Percentiles rank a stretch among this genome's conserved stretches.
Conservation (phyloP, 192 early-diverging fungal species). For the Podila clonocystis region DNA sequence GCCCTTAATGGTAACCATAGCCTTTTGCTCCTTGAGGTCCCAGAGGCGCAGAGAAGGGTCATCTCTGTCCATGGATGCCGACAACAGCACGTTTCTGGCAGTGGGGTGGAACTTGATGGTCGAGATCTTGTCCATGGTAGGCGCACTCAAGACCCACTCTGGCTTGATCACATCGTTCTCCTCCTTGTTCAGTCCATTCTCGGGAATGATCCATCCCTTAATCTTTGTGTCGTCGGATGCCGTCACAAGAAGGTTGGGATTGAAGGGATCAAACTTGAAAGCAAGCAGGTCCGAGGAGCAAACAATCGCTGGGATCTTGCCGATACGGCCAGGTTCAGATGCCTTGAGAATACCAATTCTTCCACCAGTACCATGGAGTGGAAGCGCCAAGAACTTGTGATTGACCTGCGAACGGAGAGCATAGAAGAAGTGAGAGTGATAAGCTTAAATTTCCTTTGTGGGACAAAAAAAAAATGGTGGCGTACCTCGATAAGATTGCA, state of each 20-base stretch:
- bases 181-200: slow-evolving; percentile 64
- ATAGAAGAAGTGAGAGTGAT: no score
- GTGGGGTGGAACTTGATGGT: slow-evolving; percentile 68
- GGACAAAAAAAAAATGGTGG: slow-evolving; percentile 1
- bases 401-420: slow-evolving; percentile 50
- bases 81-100: slow-evolving; percentile 64
- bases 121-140: slow-evolving; percentile 61
- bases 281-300: slow-evolving; percentile 70
- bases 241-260: slow-evolving; percentile 63
- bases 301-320: slow-evolving; percentile 66
- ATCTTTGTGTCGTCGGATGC: slow-evolving; percentile 73
- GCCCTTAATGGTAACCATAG: slow-evolving; percentile 38
- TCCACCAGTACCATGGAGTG: slow-evolving; percentile 82
- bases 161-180: slow-evolving; percentile 52
- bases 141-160: slow-evolving; percentile 29
- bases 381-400: slow-evolving; percentile 72
- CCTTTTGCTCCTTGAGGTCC: slow-evolving; percentile 59
- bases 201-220: slow-evolving; percentile 64
- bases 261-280: slow-evolving; percentile 82
- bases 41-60: slow-evolving; percentile 63
- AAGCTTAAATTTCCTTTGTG: neutral
- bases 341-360: slow-evolving; percentile 76
- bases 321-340: slow-evolving; percentile 75
- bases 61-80: slow-evolving; percentile 67
- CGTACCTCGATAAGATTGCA: slow-evolving; percentile 68